These are phyloP conservation scores for Penicillium taxi DNA, from an alignment of 495 filamentous ascomycete species.

Conservation along the genomic window DNA sequence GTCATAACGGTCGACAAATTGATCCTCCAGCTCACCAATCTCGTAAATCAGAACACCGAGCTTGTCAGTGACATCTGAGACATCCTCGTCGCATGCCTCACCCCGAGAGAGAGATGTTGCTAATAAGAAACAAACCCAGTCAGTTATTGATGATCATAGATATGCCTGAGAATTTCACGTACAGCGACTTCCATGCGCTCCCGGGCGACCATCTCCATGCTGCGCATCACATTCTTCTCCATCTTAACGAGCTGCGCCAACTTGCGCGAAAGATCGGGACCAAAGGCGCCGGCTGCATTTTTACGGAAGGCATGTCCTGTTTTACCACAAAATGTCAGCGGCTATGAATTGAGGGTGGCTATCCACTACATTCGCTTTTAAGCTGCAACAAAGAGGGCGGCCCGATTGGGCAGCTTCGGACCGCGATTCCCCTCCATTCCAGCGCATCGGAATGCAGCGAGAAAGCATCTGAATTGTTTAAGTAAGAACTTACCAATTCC, in stretches of 20 bases:
- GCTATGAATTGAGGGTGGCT: neutral
- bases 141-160: neutral
- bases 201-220: constrained; percentile 86
- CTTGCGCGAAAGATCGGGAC: constrained; percentile 95
- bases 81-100: constrained; percentile 91
- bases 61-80: constrained; percentile 98
- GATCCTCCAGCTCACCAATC: constrained; percentile 95
- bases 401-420: constrained; percentile 14
- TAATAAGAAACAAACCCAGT: constrained; percentile 21
- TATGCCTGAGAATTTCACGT: constrained; percentile 25
- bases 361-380: no score
- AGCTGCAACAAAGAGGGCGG: no score
- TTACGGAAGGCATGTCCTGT: constrained; percentile 96
- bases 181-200: constrained; percentile 98
- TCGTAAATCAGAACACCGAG: constrained; percentile 96
- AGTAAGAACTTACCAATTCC: constrained; percentile 62
- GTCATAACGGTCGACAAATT: constrained; percentile 96
- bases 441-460: neutral
- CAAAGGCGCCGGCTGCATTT: constrained; percentile 85
- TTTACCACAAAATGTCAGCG: no score
- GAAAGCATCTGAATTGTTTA: neutral
- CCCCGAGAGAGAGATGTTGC: constrained; percentile 99
- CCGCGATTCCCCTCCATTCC: neutral
- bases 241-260: constrained; percentile 97
- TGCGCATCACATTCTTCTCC: constrained; percentile 99